These are phyloP conservation scores for Astragalus membranaceus DNA, from an alignment of 306 rosid species.

Conservation along the genomic window DNA sequence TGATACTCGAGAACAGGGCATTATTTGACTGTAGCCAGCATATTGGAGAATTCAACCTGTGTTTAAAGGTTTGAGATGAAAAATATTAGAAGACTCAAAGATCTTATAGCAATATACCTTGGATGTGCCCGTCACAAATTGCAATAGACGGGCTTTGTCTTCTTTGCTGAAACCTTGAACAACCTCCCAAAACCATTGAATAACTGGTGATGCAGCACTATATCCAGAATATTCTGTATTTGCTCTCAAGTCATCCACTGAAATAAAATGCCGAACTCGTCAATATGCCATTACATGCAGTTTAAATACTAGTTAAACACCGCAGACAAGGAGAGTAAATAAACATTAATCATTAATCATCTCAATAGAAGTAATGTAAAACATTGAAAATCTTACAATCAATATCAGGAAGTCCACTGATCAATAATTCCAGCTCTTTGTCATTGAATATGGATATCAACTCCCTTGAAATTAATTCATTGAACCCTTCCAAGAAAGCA, in stretches of 20 bases:
- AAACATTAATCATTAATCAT: background rate
- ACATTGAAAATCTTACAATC: slow-evolving; percentile 59
- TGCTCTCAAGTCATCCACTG: slow-evolving; percentile 99
- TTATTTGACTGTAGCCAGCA: background rate
- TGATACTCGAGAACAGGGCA: background rate
- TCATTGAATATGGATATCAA: slow-evolving; percentile 88
- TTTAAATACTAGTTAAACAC: background rate
- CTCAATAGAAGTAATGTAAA: background rate
- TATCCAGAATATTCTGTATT: slow-evolving; percentile 98
- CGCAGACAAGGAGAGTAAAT: background rate
- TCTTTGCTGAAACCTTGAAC: slow-evolving; percentile 91
- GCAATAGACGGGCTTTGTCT: slow-evolving; percentile 96
- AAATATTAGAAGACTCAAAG: background rate
- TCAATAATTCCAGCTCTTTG: slow-evolving; percentile 88
- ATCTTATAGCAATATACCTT: slow-evolving; percentile 52
- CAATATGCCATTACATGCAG: slow-evolving; percentile 13
- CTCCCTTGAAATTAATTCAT: slow-evolving; percentile 63
- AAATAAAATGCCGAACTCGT: slow-evolving; percentile 19
- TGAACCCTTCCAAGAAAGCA: slow-evolving; percentile 87
- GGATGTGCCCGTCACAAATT: slow-evolving; percentile 98
- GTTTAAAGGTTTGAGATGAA: slow-evolving; percentile 5
- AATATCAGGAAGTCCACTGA: slow-evolving; percentile 98
- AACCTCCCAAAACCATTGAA: slow-evolving; percentile 99
- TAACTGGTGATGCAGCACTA: slow-evolving; percentile 80
- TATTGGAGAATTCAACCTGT: background rate